Percentiles rank a stretch among this genome's conserved stretches.
Conservation (phyloP, 306 rosid genomes). For the Prunus dulcis region DNA sequence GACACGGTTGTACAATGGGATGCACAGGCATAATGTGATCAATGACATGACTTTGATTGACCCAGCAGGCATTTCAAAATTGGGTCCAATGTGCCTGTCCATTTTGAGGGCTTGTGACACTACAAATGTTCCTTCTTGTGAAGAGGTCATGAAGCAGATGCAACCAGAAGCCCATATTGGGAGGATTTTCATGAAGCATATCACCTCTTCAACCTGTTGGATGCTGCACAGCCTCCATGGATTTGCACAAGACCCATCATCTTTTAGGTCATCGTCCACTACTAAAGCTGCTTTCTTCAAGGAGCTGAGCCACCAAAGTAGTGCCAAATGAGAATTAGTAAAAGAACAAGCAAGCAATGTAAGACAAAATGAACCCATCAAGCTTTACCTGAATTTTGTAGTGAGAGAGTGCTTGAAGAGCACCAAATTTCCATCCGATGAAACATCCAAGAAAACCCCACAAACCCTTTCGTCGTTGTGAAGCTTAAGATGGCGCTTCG, state of each 20-base stretch:
- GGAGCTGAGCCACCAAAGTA: slow-evolving; percentile 19
- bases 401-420: slow-evolving; percentile 53
- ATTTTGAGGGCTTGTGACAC: slow-evolving; percentile 73
- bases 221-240: slow-evolving; percentile 52
- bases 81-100: slow-evolving; percentile 65
- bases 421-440: slow-evolving; percentile 23
- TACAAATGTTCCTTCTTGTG: slow-evolving; percentile 51
- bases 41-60: slow-evolving; percentile 49
- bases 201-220: slow-evolving; percentile 66
- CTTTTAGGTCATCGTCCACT: slow-evolving; percentile 43
- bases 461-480: slow-evolving; percentile 17
- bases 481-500: slow-evolving; percentile 43
- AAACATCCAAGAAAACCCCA: slow-evolving; percentile 49
- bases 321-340: neutral
- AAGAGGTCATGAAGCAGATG: slow-evolving; percentile 33
- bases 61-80: slow-evolving; percentile 63
- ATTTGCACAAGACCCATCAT: slow-evolving; percentile 45
- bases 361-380: no score
- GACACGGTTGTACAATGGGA: slow-evolving; percentile 52
- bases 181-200: slow-evolving; percentile 41
- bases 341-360: neutral
- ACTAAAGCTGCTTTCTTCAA: slow-evolving; percentile 55
- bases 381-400: slow-evolving; percentile 48
- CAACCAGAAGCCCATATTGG: slow-evolving; percentile 59
- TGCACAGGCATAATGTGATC: slow-evolving; percentile 41